These are phyloP conservation scores for Backusella australiensis DNA, from an alignment of 192 early-diverging fungal species.

Conservation along the genomic window DNA sequence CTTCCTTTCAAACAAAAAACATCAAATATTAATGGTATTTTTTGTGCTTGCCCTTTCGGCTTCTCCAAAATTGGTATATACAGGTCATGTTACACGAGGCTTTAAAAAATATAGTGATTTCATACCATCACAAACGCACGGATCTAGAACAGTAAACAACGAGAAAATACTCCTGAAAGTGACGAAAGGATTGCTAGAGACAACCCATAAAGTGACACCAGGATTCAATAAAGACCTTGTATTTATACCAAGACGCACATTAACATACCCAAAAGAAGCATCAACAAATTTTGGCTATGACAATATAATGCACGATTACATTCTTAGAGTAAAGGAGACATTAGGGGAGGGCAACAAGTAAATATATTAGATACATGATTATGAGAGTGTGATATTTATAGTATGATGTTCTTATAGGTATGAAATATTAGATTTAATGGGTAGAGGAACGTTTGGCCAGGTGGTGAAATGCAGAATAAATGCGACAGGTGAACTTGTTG, in stretches of 20 bases:
- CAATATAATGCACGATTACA: conserved; percentile 94
- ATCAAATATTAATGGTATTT: background rate
- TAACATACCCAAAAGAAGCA: conserved; percentile 92
- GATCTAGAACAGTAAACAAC: conserved; percentile 2
- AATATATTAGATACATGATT: background rate
- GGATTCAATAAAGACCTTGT: conserved; percentile 75
- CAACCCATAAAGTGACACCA: conserved; percentile 71
- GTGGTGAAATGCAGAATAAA: conserved; percentile 93
- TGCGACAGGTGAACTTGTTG: conserved; percentile 82
- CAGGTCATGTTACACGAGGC: conserved; percentile 2
- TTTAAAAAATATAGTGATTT: conserved; percentile 4
- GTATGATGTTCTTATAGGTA: conserved; percentile 53
- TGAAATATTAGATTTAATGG: conserved; percentile 89
- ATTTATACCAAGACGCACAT: conserved; percentile 81
- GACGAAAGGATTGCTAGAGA: conserved; percentile 16
- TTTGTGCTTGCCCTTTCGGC: background rate
- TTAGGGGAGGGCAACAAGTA: conserved; percentile 79
- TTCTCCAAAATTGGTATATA: background rate
- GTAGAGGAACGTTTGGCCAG: conserved; percentile 98
- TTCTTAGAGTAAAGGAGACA: conserved; percentile 94
- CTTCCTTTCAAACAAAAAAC: background rate
- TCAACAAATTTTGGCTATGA: conserved; percentile 90
- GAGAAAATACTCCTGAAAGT: background rate
- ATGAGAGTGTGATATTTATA: background rate
- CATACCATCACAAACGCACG: background rate